Evolutionary conservation across 345 rosid species (phyloP), one percentile per base, ranked within the genome.

Genomic region (Microcos paniculata): DNA sequence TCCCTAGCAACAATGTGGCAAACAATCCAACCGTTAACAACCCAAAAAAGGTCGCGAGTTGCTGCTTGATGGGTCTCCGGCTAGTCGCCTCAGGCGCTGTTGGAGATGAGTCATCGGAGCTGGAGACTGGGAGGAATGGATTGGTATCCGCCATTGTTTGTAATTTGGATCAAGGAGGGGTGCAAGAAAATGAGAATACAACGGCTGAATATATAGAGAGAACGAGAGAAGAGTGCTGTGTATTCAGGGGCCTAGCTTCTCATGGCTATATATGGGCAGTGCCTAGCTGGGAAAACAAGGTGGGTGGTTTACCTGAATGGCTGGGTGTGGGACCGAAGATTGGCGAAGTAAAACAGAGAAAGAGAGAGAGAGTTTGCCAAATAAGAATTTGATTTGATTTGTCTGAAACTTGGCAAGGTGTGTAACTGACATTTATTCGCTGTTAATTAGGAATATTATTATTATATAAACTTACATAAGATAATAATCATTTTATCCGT

Each of bases 1-100:
- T 53, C 7, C 72, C 63, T 1, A 57, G 16, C 63, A 65, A 72
- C 10, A 85, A 45, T 31, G 80, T 82, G 4, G 81, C 78, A 63
- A 84, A 43, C 16, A 89, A 62, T 5, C 79, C 80, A 16, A 86
- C 52, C 64, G 89, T 28, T 0, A 88, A n/a, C 62, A 91, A 38
- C 28, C 79, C 85, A 6, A 77, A 83, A 49, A 74, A 56, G 45
- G 83, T 67, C 0, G 75, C 46, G 8, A 82, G 51, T 70, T 76
- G 59, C 2, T 23, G 45, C 72, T 66, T 85, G 62, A 66, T 77
- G 57, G 79, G 76, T n/a, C 59, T 48, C n/a, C 74, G 86, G 77
- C 70, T 79, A 53, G 21, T 15, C 4, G 21, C 24, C 51, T 71
- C 76, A 67, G 76, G 28, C 75, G 65, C 71, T 53, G 49, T 12